phyloP scores from a whole-genome alignment of 1,284 basidiomycete genomes.

The Microbotryum lychnidis-dioicae region DNA sequence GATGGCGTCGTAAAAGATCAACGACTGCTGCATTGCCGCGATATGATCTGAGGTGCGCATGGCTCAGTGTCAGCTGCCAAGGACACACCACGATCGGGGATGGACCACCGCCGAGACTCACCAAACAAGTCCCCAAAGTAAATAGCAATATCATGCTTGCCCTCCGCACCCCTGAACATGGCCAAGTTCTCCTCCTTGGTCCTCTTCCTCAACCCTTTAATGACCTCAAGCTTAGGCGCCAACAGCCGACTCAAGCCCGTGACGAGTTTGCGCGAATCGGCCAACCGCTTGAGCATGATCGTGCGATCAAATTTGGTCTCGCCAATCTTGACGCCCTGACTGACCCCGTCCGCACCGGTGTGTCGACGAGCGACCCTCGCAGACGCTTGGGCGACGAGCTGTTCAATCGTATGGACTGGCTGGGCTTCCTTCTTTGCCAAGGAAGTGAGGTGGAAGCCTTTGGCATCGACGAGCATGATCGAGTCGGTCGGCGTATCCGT shows the following conservation, averaged over 20 bases:
- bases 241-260: conserved; percentile 71
- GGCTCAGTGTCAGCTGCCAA: neutral
- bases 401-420: neutral
- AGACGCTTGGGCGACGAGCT: neutral
- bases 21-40: conserved; percentile 70
- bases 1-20: conserved; percentile 82
- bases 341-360: neutral
- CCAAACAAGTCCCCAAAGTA: conserved; percentile 92
- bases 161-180: conserved; percentile 22
- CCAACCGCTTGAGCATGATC: conserved; percentile 61
- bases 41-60: conserved; percentile 63
- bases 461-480: conserved; percentile 26
- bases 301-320: conserved; percentile 19
- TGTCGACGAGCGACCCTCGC: neutral
- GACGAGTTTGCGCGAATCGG: conserved; percentile 68
- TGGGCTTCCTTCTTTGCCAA: neutral
- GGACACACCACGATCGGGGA: too few species aligned
- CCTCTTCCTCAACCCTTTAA: conserved; percentile 71
- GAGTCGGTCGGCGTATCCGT: conserved; percentile 8
- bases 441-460: conserved; percentile 18
- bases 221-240: conserved; percentile 71
- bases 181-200: conserved; percentile 42
- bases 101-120: conserved; percentile 38
- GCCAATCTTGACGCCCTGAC: neutral
- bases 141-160: conserved; percentile 45